These are phyloP conservation scores for Ophiostoma novo-ulmi DNA, from an alignment of 2,329 filamentous ascomycete genomes.

Conservation along the genomic window DNA sequence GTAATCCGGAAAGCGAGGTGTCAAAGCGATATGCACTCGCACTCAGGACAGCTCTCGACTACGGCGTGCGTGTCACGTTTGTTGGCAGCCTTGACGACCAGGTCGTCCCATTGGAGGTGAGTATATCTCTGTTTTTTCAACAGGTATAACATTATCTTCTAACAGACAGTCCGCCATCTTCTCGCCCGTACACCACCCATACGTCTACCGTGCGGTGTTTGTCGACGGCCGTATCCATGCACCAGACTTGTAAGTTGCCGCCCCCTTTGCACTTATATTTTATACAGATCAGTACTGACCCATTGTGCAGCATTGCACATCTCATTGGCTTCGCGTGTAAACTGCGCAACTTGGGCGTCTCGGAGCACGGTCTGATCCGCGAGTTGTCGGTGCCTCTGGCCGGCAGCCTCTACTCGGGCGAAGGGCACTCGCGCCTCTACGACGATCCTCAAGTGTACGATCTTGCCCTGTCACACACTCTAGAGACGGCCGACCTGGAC, in stretches of 20 bases:
- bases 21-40: constrained; percentile 75
- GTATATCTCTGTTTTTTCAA: constrained; percentile 23
- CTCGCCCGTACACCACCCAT: constrained; percentile 78
- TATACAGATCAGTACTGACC: neutral
- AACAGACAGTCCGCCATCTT: constrained; percentile 67
- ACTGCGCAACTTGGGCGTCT: constrained; percentile 84
- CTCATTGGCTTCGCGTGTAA: constrained; percentile 91
- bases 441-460: constrained; percentile 84
- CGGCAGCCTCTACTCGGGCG: constrained; percentile 83
- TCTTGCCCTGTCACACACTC: constrained; percentile 64
- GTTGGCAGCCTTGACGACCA: constrained; percentile 96
- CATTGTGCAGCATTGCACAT: constrained; percentile 61
- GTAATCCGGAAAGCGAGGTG: constrained; percentile 71
- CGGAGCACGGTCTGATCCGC: constrained; percentile 87
- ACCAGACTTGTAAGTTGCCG: constrained; percentile 67
- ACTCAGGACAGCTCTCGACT: constrained; percentile 66
- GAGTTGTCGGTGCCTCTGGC: constrained; percentile 85
- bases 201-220: constrained; percentile 93
- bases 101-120: constrained; percentile 81
- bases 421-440: constrained; percentile 90
- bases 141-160: constrained; percentile 21
- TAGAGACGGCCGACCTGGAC: constrained; percentile 60
- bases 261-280: neutral
- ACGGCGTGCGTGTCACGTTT: constrained; percentile 79
- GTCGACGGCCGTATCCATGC: constrained; percentile 89